Percentiles rank a stretch among this genome's conserved stretches.
These are phyloP conservation scores for Aspergillus neoniger DNA, from an alignment of 2,329 filamentous ascomycete genomes.

Conservation along the genomic window DNA sequence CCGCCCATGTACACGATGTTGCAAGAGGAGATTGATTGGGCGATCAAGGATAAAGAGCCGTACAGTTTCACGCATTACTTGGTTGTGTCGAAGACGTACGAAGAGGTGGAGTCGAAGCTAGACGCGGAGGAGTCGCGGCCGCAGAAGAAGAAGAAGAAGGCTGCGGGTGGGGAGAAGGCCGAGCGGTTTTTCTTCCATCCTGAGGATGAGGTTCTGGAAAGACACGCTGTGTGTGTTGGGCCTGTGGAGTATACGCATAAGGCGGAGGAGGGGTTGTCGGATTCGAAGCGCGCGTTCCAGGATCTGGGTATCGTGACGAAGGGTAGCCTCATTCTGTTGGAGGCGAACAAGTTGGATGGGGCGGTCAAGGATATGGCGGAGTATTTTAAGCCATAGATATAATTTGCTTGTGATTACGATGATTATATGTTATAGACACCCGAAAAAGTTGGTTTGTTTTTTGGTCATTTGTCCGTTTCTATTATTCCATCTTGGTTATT, in stretches of 20 bases:
- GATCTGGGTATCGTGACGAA: slow-evolving; percentile 84
- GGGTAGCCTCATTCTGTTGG: slow-evolving; percentile 84
- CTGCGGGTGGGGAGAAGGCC: slow-evolving; percentile 40
- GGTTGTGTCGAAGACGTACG: slow-evolving; percentile 87
- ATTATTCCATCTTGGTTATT: not conserved
- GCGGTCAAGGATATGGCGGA: slow-evolving; percentile 75
- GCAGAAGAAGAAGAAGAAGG: slow-evolving; percentile 67
- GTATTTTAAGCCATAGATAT: slow-evolving; percentile 56
- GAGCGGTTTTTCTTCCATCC: slow-evolving; percentile 89
- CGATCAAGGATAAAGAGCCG: slow-evolving; percentile 85
- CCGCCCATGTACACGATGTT: slow-evolving; percentile 96
- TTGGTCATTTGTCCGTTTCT: not conserved
- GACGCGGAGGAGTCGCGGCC: slow-evolving; percentile 65
- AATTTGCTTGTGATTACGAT: not conserved
- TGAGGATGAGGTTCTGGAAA: slow-evolving; percentile 87
- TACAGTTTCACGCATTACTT: slow-evolving; percentile 94
- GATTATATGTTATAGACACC: slow-evolving; percentile 9
- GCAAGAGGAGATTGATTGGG: slow-evolving; percentile 83
- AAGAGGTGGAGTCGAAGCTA: slow-evolving; percentile 79
- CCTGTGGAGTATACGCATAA: slow-evolving; percentile 78
- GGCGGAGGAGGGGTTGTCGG: slow-evolving; percentile 73
- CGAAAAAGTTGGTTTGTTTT: slow-evolving; percentile 8
- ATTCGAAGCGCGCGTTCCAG: slow-evolving; percentile 93
- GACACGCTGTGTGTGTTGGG: slow-evolving; percentile 69
- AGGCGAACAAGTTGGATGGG: slow-evolving; percentile 71